Conservation (phyloP, 345 rosid genomes). For the Balakata baccata region DNA sequence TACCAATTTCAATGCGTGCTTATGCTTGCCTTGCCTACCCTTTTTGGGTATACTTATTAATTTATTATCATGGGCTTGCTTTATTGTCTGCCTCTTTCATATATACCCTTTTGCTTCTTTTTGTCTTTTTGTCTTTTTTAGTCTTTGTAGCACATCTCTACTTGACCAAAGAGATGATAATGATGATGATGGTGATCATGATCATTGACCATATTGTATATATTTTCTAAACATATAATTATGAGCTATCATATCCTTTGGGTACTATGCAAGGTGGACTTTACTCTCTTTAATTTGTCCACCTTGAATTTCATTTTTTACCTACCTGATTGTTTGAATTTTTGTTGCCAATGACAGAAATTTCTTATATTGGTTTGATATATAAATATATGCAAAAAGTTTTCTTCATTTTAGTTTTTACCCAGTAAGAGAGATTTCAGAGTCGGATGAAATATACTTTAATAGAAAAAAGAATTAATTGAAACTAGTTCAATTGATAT, state of each 20-base stretch:
- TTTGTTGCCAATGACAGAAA: no score
- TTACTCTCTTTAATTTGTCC: background rate
- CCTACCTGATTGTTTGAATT: no score
- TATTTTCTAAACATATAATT: slow-evolving; percentile 14
- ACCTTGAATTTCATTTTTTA: no score
- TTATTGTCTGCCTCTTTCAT: slow-evolving; percentile 14
- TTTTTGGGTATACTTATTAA: slow-evolving; percentile 1
- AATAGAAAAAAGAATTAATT: no score
- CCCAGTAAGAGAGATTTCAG: no score
- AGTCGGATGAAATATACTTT: no score
- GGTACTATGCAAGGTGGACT: slow-evolving; percentile 1
- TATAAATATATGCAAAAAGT: no score
- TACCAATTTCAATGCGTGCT: no score
- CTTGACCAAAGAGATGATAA: slow-evolving; percentile 8
- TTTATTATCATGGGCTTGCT: slow-evolving; percentile 18
- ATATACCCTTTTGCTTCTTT: background rate
- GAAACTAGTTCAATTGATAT: no score
- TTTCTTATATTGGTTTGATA: no score
- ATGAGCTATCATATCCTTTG: background rate
- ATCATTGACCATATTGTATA: slow-evolving; percentile 14
- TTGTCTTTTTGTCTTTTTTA: no score
- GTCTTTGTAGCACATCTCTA: background rate
- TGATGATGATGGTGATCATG: slow-evolving; percentile 6
- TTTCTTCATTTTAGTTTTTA: no score
- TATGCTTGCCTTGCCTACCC: slow-evolving; percentile 11